A percentile compares a stretch with the other conserved stretches of the same genome.
These are phyloP conservation scores for Aspergillus ibericus DNA, from an alignment of 2,329 filamentous ascomycete species.

Conservation along the genomic window DNA sequence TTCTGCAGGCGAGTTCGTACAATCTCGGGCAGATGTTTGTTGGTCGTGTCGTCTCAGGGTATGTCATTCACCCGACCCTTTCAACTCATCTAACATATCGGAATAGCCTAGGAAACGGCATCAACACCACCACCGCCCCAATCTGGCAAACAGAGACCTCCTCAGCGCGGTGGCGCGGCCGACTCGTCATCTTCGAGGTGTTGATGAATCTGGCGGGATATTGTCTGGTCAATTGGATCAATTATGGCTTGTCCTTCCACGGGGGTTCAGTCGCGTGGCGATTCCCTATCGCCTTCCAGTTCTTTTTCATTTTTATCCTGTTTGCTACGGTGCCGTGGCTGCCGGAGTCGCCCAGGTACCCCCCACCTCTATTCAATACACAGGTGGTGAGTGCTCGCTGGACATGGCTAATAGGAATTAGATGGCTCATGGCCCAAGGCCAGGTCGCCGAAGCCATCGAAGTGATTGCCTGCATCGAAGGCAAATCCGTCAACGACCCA, in stretches of 20 bases:
- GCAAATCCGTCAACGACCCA: constrained; percentile 46
- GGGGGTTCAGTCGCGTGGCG: constrained; percentile 46
- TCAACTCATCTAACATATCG: too few relatives aligned
- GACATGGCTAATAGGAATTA: constrained; percentile 1
- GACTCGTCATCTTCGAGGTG: constrained; percentile 50
- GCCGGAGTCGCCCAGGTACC: constrained; percentile 24
- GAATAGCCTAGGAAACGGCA: constrained; percentile 38
- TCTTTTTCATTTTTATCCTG: constrained; percentile 51
- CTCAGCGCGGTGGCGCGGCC: constrained; percentile 46
- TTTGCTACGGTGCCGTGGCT: constrained; percentile 44
- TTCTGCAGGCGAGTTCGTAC: constrained; percentile 50
- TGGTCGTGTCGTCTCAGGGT: constrained; percentile 41
- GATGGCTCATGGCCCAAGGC: constrained; percentile 47
- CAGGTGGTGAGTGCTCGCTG: too few relatives aligned
- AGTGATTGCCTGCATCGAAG: constrained; percentile 53
- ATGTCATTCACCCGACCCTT: not conserved
- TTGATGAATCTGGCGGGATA: constrained; percentile 55
- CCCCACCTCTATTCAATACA: not conserved
- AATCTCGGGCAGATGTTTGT: constrained; percentile 52
- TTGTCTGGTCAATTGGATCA: constrained; percentile 54
- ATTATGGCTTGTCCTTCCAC: constrained; percentile 52
- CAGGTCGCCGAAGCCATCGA: constrained; percentile 48
- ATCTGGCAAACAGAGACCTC: constrained; percentile 55
- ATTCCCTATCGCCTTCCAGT: constrained; percentile 51
- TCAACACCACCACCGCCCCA: constrained; percentile 53